Percentiles rank a stretch among this genome's conserved stretches.
Conservation (phyloP, 1,139 yeast species). For the Diutina mesorugosa region DNA sequence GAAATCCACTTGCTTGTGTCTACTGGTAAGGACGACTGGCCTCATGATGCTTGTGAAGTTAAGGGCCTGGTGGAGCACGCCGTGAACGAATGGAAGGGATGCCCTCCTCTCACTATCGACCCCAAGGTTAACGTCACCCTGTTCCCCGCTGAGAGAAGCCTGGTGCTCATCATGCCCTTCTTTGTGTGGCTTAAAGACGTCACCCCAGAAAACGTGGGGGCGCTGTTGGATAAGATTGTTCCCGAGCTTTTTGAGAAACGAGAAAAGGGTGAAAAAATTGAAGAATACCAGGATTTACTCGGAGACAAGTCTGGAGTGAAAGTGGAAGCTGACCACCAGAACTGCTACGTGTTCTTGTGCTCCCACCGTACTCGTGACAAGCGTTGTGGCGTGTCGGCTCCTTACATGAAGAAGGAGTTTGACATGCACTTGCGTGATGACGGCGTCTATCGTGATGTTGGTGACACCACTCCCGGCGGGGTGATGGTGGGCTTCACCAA, state of each 20-base stretch:
- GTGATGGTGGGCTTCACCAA: conserved; percentile 57
- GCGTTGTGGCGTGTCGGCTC: conserved; percentile 89
- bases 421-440: conserved; percentile 59
- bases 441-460: conserved; percentile 59
- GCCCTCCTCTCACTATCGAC: conserved; percentile 9
- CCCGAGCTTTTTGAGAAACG: conserved; percentile 22
- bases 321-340: conserved; percentile 17
- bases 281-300: background rate
- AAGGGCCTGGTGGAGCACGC: conserved; percentile 37
- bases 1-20: conserved; percentile 67
- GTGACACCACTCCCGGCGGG: conserved; percentile 66
- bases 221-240: conserved; percentile 33
- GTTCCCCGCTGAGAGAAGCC: conserved; percentile 22
- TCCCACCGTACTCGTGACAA: conserved; percentile 88
- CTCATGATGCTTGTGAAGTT: conserved; percentile 53
- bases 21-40: conserved; percentile 82
- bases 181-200: conserved; percentile 60
- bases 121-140: conserved; percentile 45
- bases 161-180: conserved; percentile 60
- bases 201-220: conserved; percentile 26
- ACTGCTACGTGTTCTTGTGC: conserved; percentile 62
- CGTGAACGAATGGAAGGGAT: conserved; percentile 33
- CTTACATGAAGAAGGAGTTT: conserved; percentile 73
- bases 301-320: conserved; percentile 5
- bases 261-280: conserved; percentile 8